phyloP scores from a whole-genome alignment of 148 eudicot species.

The Beta vulgaris region DNA sequence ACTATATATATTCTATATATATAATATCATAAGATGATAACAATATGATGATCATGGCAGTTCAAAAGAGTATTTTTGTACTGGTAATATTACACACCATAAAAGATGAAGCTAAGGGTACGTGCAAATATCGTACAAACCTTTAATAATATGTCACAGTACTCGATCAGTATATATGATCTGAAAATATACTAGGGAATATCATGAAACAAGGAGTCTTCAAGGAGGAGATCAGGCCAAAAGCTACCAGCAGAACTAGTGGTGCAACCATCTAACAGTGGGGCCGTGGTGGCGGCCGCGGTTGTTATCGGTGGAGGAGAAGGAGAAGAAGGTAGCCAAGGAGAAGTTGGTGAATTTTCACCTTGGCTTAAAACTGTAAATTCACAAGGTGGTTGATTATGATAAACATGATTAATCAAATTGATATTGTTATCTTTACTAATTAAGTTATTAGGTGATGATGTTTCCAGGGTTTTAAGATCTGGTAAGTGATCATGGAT shows the following conservation, averaged over 20 bases:
- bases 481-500: slow-evolving; percentile 56
- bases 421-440: slow-evolving; percentile 4
- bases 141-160: slow-evolving; percentile 5
- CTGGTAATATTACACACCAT: slow-evolving; percentile 20
- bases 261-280: slow-evolving; percentile 43
- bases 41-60: not conserved
- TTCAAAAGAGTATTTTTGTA: slow-evolving; percentile 10
- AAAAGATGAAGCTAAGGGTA: slow-evolving; percentile 1
- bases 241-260: slow-evolving; percentile 33
- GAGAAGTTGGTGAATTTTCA: slow-evolving; percentile 39
- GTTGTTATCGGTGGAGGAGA: slow-evolving; percentile 24
- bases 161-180: not conserved
- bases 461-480: slow-evolving; percentile 38
- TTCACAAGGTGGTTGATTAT: slow-evolving; percentile 21
- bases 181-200: slow-evolving; percentile 32
- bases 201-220: slow-evolving; percentile 64
- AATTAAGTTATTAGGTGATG: not conserved
- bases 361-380: slow-evolving; percentile 31
- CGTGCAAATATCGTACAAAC: slow-evolving; percentile 24
- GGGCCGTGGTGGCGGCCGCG: slow-evolving; percentile 25
- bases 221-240: slow-evolving; percentile 75
- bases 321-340: slow-evolving; percentile 48
- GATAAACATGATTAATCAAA: slow-evolving; percentile 8
- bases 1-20: too few species aligned
- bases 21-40: not conserved